Conservation (phyloP, 2,329 filamentous ascomycete genomes). For the Fusarium chuoi region DNA sequence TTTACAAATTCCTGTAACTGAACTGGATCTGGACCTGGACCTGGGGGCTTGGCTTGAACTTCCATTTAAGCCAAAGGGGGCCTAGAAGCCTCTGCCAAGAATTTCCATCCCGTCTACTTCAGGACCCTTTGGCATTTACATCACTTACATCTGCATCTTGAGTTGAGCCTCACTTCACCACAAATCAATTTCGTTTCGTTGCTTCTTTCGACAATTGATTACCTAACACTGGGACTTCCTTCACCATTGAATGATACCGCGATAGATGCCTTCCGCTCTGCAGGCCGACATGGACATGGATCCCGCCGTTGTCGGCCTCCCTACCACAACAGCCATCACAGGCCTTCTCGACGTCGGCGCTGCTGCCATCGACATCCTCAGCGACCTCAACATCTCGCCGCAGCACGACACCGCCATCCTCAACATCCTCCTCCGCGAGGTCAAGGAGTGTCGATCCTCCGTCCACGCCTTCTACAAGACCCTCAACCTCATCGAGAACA, state of each 20-base stretch:
- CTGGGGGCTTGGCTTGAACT: neutral
- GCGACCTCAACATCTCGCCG: conserved; percentile 49
- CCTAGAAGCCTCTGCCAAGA: conserved; percentile 31
- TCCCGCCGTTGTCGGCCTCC: conserved; percentile 41
- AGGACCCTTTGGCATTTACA: neutral
- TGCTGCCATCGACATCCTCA: conserved; percentile 49
- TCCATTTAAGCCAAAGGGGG: conserved; percentile 14
- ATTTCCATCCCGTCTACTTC: conserved; percentile 1
- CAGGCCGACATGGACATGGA: conserved; percentile 41
- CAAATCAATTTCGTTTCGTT: neutral
- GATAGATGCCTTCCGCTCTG: conserved; percentile 38
- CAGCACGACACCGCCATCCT: conserved; percentile 42
- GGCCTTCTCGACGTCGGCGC: conserved; percentile 51
- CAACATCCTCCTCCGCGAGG: conserved; percentile 48
- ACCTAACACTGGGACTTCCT: neutral
- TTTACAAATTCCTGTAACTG: neutral
- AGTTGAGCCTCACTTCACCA: neutral
- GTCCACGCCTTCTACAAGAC: conserved; percentile 52
- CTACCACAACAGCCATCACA: conserved; percentile 51
- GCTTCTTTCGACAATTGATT: neutral
- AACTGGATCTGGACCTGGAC: neutral
- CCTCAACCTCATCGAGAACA: conserved; percentile 48
- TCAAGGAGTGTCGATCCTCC: conserved; percentile 52
- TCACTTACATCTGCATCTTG: neutral
- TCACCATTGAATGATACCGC: conserved; percentile 18